phyloP scores from a whole-genome alignment of 2,329 filamentous ascomycete genomes.

The Diaporthe batatas region DNA sequence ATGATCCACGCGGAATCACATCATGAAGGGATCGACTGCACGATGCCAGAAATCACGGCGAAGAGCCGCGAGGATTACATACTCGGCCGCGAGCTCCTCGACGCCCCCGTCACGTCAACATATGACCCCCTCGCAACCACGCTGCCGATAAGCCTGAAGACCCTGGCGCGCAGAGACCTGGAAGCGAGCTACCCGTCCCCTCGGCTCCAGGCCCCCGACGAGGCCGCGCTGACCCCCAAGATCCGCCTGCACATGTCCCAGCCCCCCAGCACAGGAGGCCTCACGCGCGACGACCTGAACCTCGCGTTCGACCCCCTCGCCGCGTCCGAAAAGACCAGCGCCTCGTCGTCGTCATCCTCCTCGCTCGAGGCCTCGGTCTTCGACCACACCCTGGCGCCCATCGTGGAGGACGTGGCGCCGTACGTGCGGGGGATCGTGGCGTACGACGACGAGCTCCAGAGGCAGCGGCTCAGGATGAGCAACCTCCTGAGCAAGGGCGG shows the following conservation, averaged over 20 bases:
- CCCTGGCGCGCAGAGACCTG: constrained; percentile 50
- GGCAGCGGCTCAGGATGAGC: constrained; percentile 71
- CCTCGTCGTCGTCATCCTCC: constrained; percentile 47
- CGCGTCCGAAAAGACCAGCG: constrained; percentile 58
- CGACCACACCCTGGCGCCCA: constrained; percentile 75
- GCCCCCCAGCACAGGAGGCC: constrained; percentile 43
- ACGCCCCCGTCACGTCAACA: constrained; percentile 55
- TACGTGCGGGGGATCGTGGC: constrained; percentile 89
- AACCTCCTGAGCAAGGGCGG: constrained; percentile 67
- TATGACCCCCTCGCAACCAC: constrained; percentile 51
- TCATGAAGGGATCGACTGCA: constrained; percentile 71
- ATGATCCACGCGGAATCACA: constrained; percentile 59
- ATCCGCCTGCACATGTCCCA: constrained; percentile 56
- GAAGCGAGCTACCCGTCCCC: constrained; percentile 38
- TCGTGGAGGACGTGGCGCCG: constrained; percentile 85
- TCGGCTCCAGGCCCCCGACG: constrained; percentile 49
- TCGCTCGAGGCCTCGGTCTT: constrained; percentile 79
- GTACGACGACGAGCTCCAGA: constrained; percentile 79
- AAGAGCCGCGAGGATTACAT: constrained; percentile 65
- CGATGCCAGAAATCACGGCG: constrained; percentile 67
- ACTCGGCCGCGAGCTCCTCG: constrained; percentile 62
- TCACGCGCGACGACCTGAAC: constrained; percentile 67
- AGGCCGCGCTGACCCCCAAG: constrained; percentile 50
- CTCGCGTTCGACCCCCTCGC: constrained; percentile 73
- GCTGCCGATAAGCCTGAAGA: constrained; percentile 52